Percentiles rank a stretch among this genome's conserved stretches.
Evolutionary conservation across 2,329 filamentous ascomycete species (phyloP).

Genomic region (Teratosphaeria pseudoeucalypti): DNA sequence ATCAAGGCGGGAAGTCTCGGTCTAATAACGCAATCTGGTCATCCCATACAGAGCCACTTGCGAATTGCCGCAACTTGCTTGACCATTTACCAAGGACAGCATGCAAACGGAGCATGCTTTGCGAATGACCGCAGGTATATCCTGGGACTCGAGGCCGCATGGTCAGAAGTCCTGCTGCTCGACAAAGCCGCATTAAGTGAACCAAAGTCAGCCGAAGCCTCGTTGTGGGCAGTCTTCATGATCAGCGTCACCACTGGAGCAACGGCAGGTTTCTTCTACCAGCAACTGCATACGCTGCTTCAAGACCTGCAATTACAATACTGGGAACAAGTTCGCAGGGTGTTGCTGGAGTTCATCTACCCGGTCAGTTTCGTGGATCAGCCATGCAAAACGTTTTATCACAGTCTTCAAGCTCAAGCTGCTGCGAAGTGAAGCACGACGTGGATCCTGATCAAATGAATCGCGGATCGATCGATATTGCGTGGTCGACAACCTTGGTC

Average conservation of each 20-base stretch:
- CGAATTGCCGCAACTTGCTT: constrained; percentile 24
- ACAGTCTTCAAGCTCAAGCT: constrained; percentile 8
- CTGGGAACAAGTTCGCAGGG: constrained; percentile 23
- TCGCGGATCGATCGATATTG: neutral
- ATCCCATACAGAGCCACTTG: constrained; percentile 21
- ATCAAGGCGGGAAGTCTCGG: constrained; percentile 13
- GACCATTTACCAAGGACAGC: constrained; percentile 24
- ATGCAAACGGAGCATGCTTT: constrained; percentile 18
- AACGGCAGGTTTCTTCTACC: constrained; percentile 15
- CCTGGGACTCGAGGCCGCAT: constrained; percentile 21
- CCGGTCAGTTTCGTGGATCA: constrained; percentile 24
- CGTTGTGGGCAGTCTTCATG: constrained; percentile 24
- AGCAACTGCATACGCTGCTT: constrained; percentile 14
- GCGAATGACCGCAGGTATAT: constrained; percentile 20
- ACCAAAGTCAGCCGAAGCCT: constrained; percentile 22
- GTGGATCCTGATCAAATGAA: neutral
- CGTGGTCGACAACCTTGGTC: neutral
- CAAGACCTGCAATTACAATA: constrained; percentile 19
- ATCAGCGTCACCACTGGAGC: constrained; percentile 24
- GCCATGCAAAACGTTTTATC: constrained; percentile 21
- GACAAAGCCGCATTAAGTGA: constrained; percentile 19
- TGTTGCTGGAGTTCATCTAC: constrained; percentile 25
- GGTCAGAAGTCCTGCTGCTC: constrained; percentile 20
- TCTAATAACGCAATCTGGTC: constrained; percentile 9
- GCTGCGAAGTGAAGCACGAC: neutral